These are phyloP conservation scores for Coemansia sp. DNA, from an alignment of 192 early-diverging fungal species.

Conservation along the genomic window DNA sequence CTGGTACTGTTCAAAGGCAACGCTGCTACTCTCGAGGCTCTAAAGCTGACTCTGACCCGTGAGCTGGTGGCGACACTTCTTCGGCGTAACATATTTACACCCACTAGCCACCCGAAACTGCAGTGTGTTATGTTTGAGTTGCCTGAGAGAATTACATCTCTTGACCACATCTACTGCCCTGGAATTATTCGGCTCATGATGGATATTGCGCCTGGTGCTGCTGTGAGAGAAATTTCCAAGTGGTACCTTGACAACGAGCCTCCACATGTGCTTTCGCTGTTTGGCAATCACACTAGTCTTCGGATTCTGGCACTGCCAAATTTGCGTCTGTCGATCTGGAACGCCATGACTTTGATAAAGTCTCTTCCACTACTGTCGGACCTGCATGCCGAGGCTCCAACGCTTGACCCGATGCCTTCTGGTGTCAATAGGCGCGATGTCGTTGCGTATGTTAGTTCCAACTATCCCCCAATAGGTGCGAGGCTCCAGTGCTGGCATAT, in stretches of 20 bases:
- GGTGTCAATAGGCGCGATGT: not conserved
- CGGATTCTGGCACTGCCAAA: not conserved
- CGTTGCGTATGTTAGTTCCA: not conserved
- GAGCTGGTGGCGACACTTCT: not conserved
- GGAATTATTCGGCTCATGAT: not conserved
- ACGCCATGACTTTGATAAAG: not conserved
- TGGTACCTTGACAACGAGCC: too few species aligned
- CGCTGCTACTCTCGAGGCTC: not conserved
- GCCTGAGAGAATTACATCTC: not conserved
- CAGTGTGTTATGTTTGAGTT: not conserved
- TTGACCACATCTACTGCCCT: not conserved
- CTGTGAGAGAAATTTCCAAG: not conserved
- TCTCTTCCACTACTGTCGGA: not conserved
- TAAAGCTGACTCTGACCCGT: not conserved
- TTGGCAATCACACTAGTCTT: not conserved
- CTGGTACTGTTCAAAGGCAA: not conserved
- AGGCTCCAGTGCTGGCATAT: not conserved
- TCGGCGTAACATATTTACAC: not conserved
- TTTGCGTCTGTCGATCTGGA: not conserved
- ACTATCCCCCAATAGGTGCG: not conserved
- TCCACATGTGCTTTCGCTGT: not conserved
- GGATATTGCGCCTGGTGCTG: not conserved
- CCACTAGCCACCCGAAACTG: not conserved
- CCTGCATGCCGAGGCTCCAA: not conserved
- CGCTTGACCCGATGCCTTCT: not conserved